A percentile compares a stretch with the other conserved stretches of the same genome.
Conservation (phyloP, 176 grass and related monocot species). For the Rhynchospora pubera region DNA sequence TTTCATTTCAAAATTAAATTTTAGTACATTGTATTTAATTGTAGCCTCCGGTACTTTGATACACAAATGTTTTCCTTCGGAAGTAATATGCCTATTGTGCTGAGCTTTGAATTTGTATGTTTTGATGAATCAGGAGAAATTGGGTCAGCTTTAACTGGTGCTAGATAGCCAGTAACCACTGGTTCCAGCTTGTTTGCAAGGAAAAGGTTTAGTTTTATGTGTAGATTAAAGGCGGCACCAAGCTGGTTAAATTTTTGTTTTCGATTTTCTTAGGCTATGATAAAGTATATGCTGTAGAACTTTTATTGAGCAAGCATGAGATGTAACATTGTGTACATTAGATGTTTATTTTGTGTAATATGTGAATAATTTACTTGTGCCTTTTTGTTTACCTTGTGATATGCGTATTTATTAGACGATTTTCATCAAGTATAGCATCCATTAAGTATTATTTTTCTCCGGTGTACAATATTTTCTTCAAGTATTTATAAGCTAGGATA, state of each 20-base stretch:
- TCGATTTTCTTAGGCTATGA: not conserved
- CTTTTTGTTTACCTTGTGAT: not conserved
- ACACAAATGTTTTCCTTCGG: constrained; percentile 1
- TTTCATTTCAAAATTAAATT: constrained; percentile 29
- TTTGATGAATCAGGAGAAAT: constrained; percentile 41
- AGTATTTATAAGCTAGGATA: no score
- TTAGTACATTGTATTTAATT: not conserved
- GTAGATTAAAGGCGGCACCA: not conserved
- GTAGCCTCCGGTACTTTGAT: not conserved
- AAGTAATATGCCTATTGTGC: not conserved
- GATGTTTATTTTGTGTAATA: constrained; percentile 15
- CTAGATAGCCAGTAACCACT: not conserved
- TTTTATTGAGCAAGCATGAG: constrained; percentile 4
- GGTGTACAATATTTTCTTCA: no score
- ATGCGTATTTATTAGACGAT: not conserved
- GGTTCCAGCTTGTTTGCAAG: not conserved
- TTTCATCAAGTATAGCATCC: no score
- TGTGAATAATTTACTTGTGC: constrained; percentile 14
- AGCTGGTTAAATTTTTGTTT: not conserved
- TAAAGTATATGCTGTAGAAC: not conserved
- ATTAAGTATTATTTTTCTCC: no score
- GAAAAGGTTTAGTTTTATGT: not conserved
- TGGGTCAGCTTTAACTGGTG: constrained; percentile 42
- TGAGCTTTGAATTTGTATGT: not conserved
- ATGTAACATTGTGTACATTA: constrained; percentile 14